Evolutionary conservation across 768 basidiomycete genomes (phyloP).

Genomic region (Lepiota brunneoincarnata): DNA sequence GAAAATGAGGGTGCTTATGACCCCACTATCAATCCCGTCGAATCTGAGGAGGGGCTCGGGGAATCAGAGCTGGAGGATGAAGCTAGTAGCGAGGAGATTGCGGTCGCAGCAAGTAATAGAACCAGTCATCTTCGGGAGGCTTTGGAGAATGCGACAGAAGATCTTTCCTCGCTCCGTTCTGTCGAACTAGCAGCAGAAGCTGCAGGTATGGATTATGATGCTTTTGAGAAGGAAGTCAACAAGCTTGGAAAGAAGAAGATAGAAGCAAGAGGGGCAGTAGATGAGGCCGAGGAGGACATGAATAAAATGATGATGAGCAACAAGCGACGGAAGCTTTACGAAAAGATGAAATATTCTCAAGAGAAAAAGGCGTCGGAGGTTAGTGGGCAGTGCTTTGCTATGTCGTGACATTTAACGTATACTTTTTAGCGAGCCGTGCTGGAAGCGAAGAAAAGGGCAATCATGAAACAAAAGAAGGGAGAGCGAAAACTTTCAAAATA

Average conservation of each 20-base stretch:
- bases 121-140: slow-evolving; percentile 3
- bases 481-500: slow-evolving; percentile 32
- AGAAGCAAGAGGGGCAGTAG: slow-evolving; percentile 23
- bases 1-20: slow-evolving; percentile 77
- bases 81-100: slow-evolving; percentile 19
- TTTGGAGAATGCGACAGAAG: slow-evolving; percentile 24
- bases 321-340: slow-evolving; percentile 89
- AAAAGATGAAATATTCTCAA: slow-evolving; percentile 88
- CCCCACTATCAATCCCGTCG: slow-evolving; percentile 43
- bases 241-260: slow-evolving; percentile 48
- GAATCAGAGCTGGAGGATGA: slow-evolving; percentile 30
- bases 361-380: slow-evolving; percentile 80
- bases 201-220: slow-evolving; percentile 74
- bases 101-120: slow-evolving; percentile 15
- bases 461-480: slow-evolving; percentile 46
- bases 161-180: slow-evolving; percentile 70
- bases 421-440: slow-evolving; percentile 53
- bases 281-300: slow-evolving; percentile 68
- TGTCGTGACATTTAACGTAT: not conserved
- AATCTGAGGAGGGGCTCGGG: slow-evolving; percentile 31
- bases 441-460: slow-evolving; percentile 52
- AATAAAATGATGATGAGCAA: slow-evolving; percentile 98
- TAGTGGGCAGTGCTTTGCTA: slow-evolving; percentile 23
- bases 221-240: slow-evolving; percentile 74
- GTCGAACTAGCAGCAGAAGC: slow-evolving; percentile 93